Conservation (phyloP, 441 rosid genomes). For the Syzygium malaccense region DNA sequence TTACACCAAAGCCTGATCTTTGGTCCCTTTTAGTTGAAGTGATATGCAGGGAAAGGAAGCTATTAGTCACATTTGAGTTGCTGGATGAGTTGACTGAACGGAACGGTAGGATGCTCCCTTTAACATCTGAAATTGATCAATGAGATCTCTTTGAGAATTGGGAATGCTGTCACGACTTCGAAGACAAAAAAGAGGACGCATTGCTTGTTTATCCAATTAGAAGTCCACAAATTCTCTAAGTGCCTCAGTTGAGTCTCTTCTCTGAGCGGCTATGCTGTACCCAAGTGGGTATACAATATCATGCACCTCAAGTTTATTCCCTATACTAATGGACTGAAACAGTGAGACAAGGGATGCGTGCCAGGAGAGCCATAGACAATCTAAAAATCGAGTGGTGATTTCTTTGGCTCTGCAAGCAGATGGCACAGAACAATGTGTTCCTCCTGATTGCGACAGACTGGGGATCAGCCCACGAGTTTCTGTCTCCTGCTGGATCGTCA, state of each 20-base stretch:
- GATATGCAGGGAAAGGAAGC: constrained; percentile 64
- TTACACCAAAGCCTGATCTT: constrained; percentile 48
- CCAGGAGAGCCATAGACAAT: background rate
- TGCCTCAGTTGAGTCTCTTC: background rate
- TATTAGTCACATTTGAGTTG: constrained; percentile 41
- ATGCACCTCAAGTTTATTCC: background rate
- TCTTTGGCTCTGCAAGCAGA: background rate
- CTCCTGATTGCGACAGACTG: background rate
- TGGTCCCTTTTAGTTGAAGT: constrained; percentile 54
- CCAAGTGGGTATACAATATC: background rate
- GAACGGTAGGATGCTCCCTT: background rate
- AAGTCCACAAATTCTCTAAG: background rate
- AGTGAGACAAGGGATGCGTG: background rate
- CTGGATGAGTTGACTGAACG: constrained; percentile 41
- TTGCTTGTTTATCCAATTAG: background rate
- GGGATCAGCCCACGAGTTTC: background rate
- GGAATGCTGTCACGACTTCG: background rate
- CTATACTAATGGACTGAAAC: background rate
- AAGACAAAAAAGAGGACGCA: background rate
- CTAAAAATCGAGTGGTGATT: background rate
- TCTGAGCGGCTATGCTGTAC: background rate
- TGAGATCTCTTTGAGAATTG: background rate
- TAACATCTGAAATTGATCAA: background rate
- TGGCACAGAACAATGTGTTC: background rate
- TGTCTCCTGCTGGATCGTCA: background rate